Percentiles rank a stretch among this genome's conserved stretches.
phyloP scores from a whole-genome alignment of 164 flowering plant species.

The Paratinospora sagittata region DNA sequence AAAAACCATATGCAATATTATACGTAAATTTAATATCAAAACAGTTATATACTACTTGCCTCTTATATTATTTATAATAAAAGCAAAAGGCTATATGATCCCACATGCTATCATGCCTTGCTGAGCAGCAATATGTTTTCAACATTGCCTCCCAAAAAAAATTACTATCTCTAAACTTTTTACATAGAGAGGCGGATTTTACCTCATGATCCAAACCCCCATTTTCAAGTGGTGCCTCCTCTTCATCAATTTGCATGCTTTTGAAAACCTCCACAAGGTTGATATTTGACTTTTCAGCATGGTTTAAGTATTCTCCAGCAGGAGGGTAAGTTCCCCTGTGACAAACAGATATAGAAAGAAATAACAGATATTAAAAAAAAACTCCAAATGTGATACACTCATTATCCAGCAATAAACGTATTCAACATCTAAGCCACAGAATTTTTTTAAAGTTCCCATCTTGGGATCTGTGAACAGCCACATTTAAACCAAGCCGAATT shows the following conservation, averaged over 20 bases:
- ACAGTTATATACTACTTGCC: too few relatives aligned
- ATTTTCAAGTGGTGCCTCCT: slow-evolving; percentile 39
- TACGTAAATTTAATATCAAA: too few relatives aligned
- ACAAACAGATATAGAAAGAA: background rate
- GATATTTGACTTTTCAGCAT: slow-evolving; percentile 34
- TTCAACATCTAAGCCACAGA: background rate
- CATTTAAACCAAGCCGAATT: too few relatives aligned
- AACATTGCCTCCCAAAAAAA: background rate
- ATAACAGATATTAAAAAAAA: too few relatives aligned
- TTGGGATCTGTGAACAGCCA: background rate
- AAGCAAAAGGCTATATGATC: too few relatives aligned
- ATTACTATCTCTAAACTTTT: background rate
- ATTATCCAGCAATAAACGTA: background rate
- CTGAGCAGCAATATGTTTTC: background rate
- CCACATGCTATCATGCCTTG: background rate
- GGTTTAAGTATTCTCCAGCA: slow-evolving; percentile 38
- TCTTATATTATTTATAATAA: too few relatives aligned
- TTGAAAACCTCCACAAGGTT: slow-evolving; percentile 54
- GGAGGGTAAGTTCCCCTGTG: slow-evolving; percentile 45
- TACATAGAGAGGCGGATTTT: background rate
- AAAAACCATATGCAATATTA: too few relatives aligned
- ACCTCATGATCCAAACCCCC: slow-evolving; percentile 49
- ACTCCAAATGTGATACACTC: too few relatives aligned
- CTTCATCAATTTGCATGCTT: slow-evolving; percentile 46
- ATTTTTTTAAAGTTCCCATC: background rate